phyloP scores from a whole-genome alignment of 2,329 filamentous ascomycete genomes.

The Chalara sp. region DNA sequence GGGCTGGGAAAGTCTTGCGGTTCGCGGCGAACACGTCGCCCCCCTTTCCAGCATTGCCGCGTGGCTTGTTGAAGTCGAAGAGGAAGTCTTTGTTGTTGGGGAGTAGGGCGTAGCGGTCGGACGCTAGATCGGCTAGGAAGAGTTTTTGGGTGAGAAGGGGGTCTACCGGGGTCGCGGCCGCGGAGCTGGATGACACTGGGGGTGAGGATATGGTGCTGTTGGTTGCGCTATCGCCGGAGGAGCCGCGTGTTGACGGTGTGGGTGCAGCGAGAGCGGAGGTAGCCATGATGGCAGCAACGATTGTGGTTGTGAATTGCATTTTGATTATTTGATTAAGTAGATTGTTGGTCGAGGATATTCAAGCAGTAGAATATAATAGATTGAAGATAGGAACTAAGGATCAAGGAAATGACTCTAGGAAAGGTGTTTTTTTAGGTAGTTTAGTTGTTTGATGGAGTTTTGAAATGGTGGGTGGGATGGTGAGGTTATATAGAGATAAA shows the following conservation, averaged over 20 bases:
- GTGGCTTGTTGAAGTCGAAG: neutral
- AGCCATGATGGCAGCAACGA: neutral
- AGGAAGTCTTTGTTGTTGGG: neutral
- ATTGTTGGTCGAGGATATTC: neutral
- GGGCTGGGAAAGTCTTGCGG: constrained; percentile 49
- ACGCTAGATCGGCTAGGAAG: neutral
- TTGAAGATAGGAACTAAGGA: neutral
- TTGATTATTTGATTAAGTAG: neutral
- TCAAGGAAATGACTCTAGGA: neutral
- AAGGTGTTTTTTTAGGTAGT: neutral
- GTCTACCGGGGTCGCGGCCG: neutral
- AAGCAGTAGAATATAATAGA: neutral
- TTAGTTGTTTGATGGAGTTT: too few species aligned
- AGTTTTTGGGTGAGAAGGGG: neutral
- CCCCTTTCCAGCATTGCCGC: neutral
- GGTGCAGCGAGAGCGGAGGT: neutral
- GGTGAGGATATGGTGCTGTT: neutral
- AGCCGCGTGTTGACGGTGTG: neutral
- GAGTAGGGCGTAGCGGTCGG: neutral
- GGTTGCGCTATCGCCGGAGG: neutral
- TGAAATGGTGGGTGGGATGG: too few species aligned
- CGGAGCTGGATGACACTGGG: neutral
- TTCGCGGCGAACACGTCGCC: constrained; percentile 31
- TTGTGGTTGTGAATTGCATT: neutral
- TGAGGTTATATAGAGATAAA: too few species aligned